phyloP scores from a whole-genome alignment of 805 yeast species.

The Clavispora fructus region DNA sequence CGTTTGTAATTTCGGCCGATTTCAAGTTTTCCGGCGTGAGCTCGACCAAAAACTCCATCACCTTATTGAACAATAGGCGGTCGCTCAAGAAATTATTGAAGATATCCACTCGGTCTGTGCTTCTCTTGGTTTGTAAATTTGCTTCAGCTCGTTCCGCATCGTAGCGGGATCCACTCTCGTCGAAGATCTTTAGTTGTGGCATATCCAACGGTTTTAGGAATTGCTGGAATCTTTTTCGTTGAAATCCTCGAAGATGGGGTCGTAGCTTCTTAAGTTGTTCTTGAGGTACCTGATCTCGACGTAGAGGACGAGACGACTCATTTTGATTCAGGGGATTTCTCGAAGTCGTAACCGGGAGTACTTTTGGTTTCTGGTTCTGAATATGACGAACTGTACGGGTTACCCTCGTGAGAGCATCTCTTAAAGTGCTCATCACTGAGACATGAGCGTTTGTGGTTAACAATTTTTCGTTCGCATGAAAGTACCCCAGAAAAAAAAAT shows the following conservation, averaged over 20 bases:
- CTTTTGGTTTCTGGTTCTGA: slow-evolving; percentile 13
- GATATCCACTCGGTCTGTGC: slow-evolving; percentile 13
- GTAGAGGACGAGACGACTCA: neutral
- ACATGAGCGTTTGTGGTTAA: neutral
- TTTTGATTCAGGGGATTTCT: slow-evolving; percentile 2
- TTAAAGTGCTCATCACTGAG: slow-evolving; percentile 21
- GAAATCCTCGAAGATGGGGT: slow-evolving; percentile 14
- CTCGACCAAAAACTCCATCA: slow-evolving; percentile 28
- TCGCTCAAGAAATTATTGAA: slow-evolving; percentile 24
- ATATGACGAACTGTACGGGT: slow-evolving; percentile 26
- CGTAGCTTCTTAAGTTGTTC: slow-evolving; percentile 9
- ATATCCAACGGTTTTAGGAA: slow-evolving; percentile 32
- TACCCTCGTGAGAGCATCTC: slow-evolving; percentile 30
- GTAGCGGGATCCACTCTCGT: slow-evolving; percentile 18
- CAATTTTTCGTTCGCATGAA: neutral
- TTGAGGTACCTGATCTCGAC: slow-evolving; percentile 5
- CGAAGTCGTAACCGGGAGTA: neutral
- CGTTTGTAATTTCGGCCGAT: slow-evolving; percentile 11
- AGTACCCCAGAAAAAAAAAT: neutral
- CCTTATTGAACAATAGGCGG: slow-evolving; percentile 24
- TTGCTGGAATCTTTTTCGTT: slow-evolving; percentile 22
- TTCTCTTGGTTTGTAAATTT: slow-evolving; percentile 21
- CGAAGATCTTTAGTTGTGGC: slow-evolving; percentile 28
- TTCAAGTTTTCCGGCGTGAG: slow-evolving; percentile 28
- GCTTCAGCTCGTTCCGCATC: slow-evolving; percentile 20